Percentiles rank a stretch among this genome's conserved stretches.
Evolutionary conservation across 352 stramenopile species (phyloP).

Genomic region (Thalassiosira ordinaria): DNA sequence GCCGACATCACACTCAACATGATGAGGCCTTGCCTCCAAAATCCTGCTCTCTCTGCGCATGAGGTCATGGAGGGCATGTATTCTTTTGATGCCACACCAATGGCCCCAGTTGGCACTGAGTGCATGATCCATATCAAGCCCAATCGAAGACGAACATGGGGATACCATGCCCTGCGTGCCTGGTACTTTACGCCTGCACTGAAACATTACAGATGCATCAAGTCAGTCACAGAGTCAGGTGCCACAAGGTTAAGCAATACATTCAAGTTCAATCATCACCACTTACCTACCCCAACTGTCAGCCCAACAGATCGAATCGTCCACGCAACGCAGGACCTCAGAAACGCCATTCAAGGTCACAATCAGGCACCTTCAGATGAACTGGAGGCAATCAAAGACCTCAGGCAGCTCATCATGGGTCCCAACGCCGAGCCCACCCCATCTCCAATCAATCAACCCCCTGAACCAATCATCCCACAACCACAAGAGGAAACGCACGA

Average conservation of each 20-base stretch:
- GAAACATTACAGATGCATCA: slow-evolving; percentile 48
- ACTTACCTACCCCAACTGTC: not conserved
- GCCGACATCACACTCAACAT: slow-evolving; percentile 46
- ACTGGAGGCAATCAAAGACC: not conserved
- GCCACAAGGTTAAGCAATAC: slow-evolving; percentile 25
- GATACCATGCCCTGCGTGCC: slow-evolving; percentile 21
- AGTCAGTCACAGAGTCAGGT: slow-evolving; percentile 9
- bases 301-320: not conserved
- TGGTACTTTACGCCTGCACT: slow-evolving; percentile 44
- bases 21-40: slow-evolving; percentile 32
- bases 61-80: slow-evolving; percentile 12
- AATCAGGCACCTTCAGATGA: not conserved
- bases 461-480: not conserved
- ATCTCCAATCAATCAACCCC: not conserved
- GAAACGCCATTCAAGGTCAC: not conserved
- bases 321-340: not conserved
- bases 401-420: not conserved
- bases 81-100: slow-evolving; percentile 38
- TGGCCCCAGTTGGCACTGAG: slow-evolving; percentile 41
- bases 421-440: not conserved
- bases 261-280: not conserved
- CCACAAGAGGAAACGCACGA: not conserved
- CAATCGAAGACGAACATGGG: slow-evolving; percentile 13
- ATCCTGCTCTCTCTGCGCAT: slow-evolving; percentile 45
- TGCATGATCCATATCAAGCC: slow-evolving; percentile 34